Conservation (phyloP, 2,329 filamentous ascomycete species). For the Bipolaris victoriae region DNA sequence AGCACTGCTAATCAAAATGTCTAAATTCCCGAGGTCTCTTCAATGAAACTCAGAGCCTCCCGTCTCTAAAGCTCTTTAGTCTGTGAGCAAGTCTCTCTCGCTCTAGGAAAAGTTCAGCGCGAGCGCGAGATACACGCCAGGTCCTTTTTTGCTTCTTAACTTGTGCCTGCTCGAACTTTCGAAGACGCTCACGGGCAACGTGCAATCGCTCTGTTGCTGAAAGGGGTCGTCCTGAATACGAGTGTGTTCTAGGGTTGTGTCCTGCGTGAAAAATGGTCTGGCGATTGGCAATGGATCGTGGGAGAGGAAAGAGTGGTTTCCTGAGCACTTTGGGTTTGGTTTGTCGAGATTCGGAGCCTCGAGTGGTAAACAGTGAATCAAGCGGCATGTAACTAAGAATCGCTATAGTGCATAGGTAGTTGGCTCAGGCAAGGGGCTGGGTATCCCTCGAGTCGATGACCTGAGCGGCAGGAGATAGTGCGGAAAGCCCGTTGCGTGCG, state of each 20-base stretch:
- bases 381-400: conserved; percentile 5
- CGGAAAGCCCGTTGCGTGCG: not conserved
- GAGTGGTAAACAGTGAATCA: not conserved
- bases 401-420: not conserved
- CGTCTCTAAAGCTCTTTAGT: conserved; percentile 4
- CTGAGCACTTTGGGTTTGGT: not conserved
- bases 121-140: not conserved
- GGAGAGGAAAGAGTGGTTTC: not conserved
- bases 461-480: not conserved
- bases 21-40: not conserved
- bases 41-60: not conserved
- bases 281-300: not conserved
- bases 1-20: conserved; percentile 11
- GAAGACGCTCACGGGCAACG: conserved; percentile 12
- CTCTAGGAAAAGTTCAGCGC: not conserved
- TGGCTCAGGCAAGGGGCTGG: not conserved
- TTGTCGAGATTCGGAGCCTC: not conserved
- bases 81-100: conserved; percentile 1
- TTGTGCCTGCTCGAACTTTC: conserved; percentile 13
- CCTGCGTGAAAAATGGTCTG: conserved; percentile 2
- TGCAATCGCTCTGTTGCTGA: conserved; percentile 10
- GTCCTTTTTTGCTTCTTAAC: conserved; percentile 1
- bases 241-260: not conserved
- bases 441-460: not conserved
- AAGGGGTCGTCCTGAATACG: conserved; percentile 3